Base-by-base conservation (phyloP, 805 yeast species). In the Candida odintsovae region DNA sequence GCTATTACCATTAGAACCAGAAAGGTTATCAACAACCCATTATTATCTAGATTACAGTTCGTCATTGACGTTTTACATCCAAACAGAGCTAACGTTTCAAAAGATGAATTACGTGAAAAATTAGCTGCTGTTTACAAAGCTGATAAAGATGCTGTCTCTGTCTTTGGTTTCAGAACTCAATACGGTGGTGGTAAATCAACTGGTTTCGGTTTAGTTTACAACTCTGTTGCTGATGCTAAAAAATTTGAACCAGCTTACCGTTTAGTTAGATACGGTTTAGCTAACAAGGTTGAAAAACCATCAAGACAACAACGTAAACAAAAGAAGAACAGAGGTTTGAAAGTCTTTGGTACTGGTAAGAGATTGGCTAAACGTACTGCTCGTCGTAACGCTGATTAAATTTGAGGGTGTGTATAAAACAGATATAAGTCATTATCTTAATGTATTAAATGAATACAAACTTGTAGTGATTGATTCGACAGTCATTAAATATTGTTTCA, bases 291-390 rank as follows among this genome's bases (percentile, higher is more conserved):
- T 69, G 97, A 92, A 77, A 90, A 89, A 82, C 80, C 96, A 67
- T 89, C 97, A 67, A 90, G 98, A 90, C 97, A 90, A 82, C 99
- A 94, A 83, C 89, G 99, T 84, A 94, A 94, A 79, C 98, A 92
- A 83, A 89, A 86, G 90, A 92, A 94, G 90, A 94, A 94, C 96
- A 90, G 97, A 83, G 96, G 86, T 71, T 84, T 86, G 90, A 94
- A 94, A 87, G 75, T 88, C 85, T 90, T 92, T 70, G 99, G 99
- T 85, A 94, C 99, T 68, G 95, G 90, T 70, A 85, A 81, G 74
- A 82, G 87, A 75, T 86, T 83, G 76, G 95, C 96, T 76, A 90
- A 90, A 82, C 83, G 78, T 75, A 80, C 83, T 71, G 92, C 92
- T 71, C 86, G 79, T 76, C 86, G 95, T 84, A 81, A 82, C 75